Evolutionary conservation across 352 stramenopile genomes (phyloP).

Genomic region (Pythium aristosporum): DNA sequence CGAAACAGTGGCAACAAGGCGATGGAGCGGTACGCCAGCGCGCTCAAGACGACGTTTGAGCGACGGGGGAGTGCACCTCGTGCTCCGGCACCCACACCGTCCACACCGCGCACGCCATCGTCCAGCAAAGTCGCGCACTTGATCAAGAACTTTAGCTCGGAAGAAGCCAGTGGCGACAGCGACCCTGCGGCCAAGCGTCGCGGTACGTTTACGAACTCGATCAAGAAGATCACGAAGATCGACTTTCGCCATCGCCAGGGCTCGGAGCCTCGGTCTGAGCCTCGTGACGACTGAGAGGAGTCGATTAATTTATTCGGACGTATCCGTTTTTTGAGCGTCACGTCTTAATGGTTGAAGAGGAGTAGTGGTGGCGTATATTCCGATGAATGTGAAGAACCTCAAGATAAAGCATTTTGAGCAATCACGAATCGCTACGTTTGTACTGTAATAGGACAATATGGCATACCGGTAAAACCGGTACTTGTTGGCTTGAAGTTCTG

Average conservation of each 20-base stretch:
- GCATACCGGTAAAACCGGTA: background rate
- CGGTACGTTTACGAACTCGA: slow-evolving; percentile 14
- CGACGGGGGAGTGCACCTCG: slow-evolving; percentile 16
- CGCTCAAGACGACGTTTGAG: slow-evolving; percentile 30
- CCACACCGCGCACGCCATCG: slow-evolving; percentile 2
- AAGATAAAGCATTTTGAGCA: background rate
- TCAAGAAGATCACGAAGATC: slow-evolving; percentile 24
- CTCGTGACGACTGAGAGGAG: background rate
- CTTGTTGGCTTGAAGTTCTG: too few species aligned
- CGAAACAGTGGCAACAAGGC: slow-evolving; percentile 35
- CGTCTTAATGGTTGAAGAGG: background rate
- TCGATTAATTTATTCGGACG: slow-evolving; percentile 23
- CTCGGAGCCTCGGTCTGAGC: slow-evolving; percentile 18
- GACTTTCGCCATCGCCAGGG: slow-evolving; percentile 27
- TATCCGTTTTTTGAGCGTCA: background rate
- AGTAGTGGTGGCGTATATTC: background rate
- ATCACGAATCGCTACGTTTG: background rate
- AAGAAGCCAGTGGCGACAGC: slow-evolving; percentile 9
- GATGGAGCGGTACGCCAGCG: slow-evolving; percentile 49
- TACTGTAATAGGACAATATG: background rate
- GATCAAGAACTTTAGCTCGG: slow-evolving; percentile 70
- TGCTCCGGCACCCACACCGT: slow-evolving; percentile 15
- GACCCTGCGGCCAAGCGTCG: slow-evolving; percentile 1
- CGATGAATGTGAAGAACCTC: background rate
- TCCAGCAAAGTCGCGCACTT: slow-evolving; percentile 60